Percentiles rank a stretch among this genome's conserved stretches.
Conservation (phyloP, 805 yeast species). For the Yarrowia sp. region DNA sequence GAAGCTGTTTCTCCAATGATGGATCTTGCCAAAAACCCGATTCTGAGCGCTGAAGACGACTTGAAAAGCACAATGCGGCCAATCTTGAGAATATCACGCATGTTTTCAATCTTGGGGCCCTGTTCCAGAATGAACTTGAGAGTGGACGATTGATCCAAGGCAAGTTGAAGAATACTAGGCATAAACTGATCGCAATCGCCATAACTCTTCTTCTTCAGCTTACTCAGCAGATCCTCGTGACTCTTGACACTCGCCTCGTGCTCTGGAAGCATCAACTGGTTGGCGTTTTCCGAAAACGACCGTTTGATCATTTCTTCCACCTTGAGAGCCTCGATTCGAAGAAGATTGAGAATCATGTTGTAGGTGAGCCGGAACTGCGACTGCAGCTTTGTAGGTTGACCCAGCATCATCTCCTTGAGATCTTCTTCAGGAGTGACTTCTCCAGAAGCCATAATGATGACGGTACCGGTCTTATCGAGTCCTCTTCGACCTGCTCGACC, state of each 20-base stretch:
- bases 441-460: constrained; percentile 72
- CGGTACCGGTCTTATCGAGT: constrained; percentile 88
- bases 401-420: constrained; percentile 79
- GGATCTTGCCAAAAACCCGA: neutral
- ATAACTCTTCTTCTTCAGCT: constrained; percentile 34
- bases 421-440: constrained; percentile 42
- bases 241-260: constrained; percentile 65
- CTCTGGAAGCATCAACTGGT: constrained; percentile 82
- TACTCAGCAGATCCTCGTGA: constrained; percentile 49
- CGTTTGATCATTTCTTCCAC: constrained; percentile 99
- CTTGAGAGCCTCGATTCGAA: constrained; percentile 88
- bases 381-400: constrained; percentile 83
- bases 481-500: constrained; percentile 99
- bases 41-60: neutral
- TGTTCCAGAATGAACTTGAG: constrained; percentile 3
- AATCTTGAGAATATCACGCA: constrained; percentile 43
- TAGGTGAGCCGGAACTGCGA: constrained; percentile 94
- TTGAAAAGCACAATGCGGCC: constrained; percentile 42
- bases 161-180: neutral
- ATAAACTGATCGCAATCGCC: constrained; percentile 44
- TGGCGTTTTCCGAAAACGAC: constrained; percentile 86
- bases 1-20: constrained; percentile 5
- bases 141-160: neutral
- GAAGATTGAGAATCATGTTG: constrained; percentile 86
- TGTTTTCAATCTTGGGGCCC: constrained; percentile 1